Conservation (phyloP, 2,329 filamentous ascomycete species). For the Penicillium sclerotiorum region DNA sequence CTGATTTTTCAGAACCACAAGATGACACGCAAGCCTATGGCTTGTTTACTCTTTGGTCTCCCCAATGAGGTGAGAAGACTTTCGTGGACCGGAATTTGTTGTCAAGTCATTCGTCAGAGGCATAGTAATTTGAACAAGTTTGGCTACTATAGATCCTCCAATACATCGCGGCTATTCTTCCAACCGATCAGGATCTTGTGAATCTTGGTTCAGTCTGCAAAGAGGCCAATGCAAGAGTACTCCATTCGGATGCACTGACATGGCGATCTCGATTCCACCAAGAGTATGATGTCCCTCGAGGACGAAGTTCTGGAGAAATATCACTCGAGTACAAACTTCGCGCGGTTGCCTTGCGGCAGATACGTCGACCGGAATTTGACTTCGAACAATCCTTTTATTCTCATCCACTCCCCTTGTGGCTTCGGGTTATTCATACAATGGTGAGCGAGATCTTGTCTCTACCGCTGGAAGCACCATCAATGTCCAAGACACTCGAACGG, state of each 20-base stretch:
- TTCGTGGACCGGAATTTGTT: too few species aligned
- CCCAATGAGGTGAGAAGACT: slow-evolving; percentile 25
- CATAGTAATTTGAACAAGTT: too few species aligned
- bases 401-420: too few species aligned
- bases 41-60: slow-evolving; percentile 16
- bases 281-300: slow-evolving; percentile 34
- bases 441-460: slow-evolving; percentile 27
- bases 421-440: slow-evolving; percentile 35
- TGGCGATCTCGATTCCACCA: slow-evolving; percentile 39
- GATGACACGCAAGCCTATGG: too few species aligned
- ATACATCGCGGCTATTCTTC: slow-evolving; percentile 31
- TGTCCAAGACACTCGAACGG: slow-evolving; percentile 26
- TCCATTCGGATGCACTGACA: slow-evolving; percentile 32
- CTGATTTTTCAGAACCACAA: not conserved
- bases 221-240: slow-evolving; percentile 26
- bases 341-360: slow-evolving; percentile 34
- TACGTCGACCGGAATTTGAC: too few species aligned
- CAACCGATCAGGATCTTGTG: slow-evolving; percentile 34
- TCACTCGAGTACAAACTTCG: slow-evolving; percentile 39
- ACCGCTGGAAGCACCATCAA: not conserved
- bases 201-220: slow-evolving; percentile 32
- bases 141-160: slow-evolving; percentile 33
- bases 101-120: too few species aligned
- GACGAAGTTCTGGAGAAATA: slow-evolving; percentile 27
- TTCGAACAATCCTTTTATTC: too few species aligned